Base-by-base conservation (phyloP, 768 basidiomycete species). In the Rhodotorula babjevae region DNA sequence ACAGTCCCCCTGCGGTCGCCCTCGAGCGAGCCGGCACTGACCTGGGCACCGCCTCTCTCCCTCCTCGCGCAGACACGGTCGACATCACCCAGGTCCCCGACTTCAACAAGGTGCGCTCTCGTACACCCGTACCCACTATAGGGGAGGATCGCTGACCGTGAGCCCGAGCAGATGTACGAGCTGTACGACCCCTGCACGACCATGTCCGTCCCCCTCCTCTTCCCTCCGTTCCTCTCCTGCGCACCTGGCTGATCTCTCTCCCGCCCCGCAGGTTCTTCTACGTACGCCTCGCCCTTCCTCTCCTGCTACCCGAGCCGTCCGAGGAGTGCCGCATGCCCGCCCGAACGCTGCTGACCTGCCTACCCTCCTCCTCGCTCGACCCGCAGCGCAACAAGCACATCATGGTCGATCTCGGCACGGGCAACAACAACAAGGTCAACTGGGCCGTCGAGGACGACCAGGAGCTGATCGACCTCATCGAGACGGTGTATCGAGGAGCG, bases 401-500 rank as follows among this genome's bases (percentile, higher is more conserved):
- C 83, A 98, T 98, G 95, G 97, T 99, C 79, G 96, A 97, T 87
- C 83, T 98, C 76, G 94, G 71, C 25, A 73, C 72, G 23, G 72
- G 72, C 18, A 71, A 73, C 70, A 74, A 66, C 61, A 71, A 75
- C 68, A 59, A 58, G 77, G 97, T 96, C 81, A 98, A 97, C 81
- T 98, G 96, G 96, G 88, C 95, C 27, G 96, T 99, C 87, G 91
- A 93, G 80, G 93, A 94, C 81, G 96, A 98, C 80, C 95, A 98
- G 83, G 96, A 98, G 85, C 92, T 92, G 80, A 94, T 98, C 78
- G 95, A 98, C 80, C 94, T 98, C 77, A 88, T 98, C 77, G 95
- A 97, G 82, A 97, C 96, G 16, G 95, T 98, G 12, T 98, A 97
- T 81, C 88, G 96, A 73, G 96, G 96, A 44, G 96, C 96, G 1